Evolutionary conservation across 805 yeast species (phyloP).

Genomic region (Saccharomycopsis microspora): DNA sequence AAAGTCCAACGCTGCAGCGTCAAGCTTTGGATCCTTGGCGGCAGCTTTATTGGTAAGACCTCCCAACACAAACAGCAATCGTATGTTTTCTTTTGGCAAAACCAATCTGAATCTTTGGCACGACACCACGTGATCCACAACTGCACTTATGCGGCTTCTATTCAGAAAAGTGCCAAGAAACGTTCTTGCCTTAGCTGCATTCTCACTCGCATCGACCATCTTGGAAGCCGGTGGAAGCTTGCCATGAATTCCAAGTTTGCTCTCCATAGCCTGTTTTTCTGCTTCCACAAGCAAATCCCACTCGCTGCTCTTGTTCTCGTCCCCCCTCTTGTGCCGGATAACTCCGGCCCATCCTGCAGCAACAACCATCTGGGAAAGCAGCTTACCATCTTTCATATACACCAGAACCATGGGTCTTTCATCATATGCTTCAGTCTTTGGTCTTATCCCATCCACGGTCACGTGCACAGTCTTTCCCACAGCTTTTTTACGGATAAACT

Average conservation of each 20-base stretch:
- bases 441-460: constrained; percentile 52
- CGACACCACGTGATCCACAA: constrained; percentile 63
- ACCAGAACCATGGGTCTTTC: constrained; percentile 57
- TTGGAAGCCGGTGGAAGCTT: constrained; percentile 48
- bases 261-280: constrained; percentile 47
- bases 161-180: constrained; percentile 60
- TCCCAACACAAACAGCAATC: constrained; percentile 61
- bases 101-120: constrained; percentile 55
- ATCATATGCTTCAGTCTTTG: constrained; percentile 48
- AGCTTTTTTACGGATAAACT: constrained; percentile 53
- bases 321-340: constrained; percentile 64
- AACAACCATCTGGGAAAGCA: constrained; percentile 52
- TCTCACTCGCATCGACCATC: constrained; percentile 72
- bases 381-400: constrained; percentile 37
- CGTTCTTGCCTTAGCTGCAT: constrained; percentile 57
- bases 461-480: constrained; percentile 65
- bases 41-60: constrained; percentile 44
- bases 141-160: constrained; percentile 51
- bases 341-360: constrained; percentile 67
- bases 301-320: constrained; percentile 53
- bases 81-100: constrained; percentile 62
- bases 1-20: constrained; percentile 42
- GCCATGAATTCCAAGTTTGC: constrained; percentile 51
- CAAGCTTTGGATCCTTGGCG: constrained; percentile 25
- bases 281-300: constrained; percentile 72